Percentiles rank a stretch among this genome's conserved stretches.
Evolutionary conservation across 78 protist genomes (phyloP).

Genomic region (Dictyostelium intermedium): DNA sequence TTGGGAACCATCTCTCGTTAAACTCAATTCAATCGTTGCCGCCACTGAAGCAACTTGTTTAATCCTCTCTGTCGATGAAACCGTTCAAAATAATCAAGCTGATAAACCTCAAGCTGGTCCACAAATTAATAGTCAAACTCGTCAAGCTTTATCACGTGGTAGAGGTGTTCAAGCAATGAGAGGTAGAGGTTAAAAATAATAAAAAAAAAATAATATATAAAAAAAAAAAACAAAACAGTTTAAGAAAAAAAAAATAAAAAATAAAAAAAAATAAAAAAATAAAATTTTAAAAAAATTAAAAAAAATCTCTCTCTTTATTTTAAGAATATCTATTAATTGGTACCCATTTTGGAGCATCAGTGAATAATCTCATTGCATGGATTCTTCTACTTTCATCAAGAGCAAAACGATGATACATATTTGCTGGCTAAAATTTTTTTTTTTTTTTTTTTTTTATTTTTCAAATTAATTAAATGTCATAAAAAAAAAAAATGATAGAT

Average conservation of each 20-base stretch:
- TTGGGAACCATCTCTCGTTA: conserved; percentile 99
- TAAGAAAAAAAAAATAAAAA: background rate
- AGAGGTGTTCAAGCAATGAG: conserved; percentile 70
- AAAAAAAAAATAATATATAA: background rate
- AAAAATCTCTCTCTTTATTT: too few species aligned
- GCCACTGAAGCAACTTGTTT: conserved; percentile 99
- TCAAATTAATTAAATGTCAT: background rate
- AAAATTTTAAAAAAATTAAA: background rate
- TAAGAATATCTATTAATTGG: background rate
- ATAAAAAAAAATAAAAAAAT: background rate
- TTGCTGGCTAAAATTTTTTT: conserved; percentile 80
- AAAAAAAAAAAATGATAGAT: too few species aligned
- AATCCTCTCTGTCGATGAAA: conserved; percentile 99
- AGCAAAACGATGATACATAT: conserved; percentile 94
- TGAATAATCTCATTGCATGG: conserved; percentile 80
- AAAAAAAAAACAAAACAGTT: background rate
- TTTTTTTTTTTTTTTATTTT: background rate
- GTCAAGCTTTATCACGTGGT: conserved; percentile 76
- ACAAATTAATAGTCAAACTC: conserved; percentile 57
- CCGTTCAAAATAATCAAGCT: conserved; percentile 91
- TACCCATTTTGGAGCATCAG: conserved; percentile 69
- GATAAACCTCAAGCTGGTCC: conserved; percentile 87
- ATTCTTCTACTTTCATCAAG: conserved; percentile 60
- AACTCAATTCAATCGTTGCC: conserved; percentile 96
- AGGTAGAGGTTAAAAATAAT: conserved; percentile 54